These are phyloP conservation scores for Talaromyces borbonicus DNA, from an alignment of 495 filamentous ascomycete genomes.

Conservation along the genomic window DNA sequence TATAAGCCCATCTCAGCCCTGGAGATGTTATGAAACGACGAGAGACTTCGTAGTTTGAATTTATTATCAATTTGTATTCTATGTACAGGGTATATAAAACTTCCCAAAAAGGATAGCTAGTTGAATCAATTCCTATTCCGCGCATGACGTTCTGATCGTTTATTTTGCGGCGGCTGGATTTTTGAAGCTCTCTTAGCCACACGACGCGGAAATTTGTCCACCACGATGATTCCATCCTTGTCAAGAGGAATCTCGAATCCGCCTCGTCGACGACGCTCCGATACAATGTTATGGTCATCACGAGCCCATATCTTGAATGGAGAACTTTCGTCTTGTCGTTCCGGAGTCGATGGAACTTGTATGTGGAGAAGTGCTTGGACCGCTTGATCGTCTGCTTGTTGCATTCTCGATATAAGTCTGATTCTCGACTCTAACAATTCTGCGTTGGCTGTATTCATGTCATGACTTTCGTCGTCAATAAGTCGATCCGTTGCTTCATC, in stretches of 20 bases:
- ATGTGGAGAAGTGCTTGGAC: neutral
- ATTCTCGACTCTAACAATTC: neutral
- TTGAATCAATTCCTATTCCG: neutral
- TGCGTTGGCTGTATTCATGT: neutral
- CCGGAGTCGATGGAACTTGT: slow-evolving; percentile 6
- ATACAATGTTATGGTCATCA: slow-evolving; percentile 24
- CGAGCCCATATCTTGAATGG: slow-evolving; percentile 36
- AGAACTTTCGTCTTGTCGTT: slow-evolving; percentile 25
- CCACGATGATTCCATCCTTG: neutral
- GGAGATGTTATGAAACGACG: neutral
- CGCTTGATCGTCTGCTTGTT: neutral
- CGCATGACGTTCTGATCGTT: neutral
- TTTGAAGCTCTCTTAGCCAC: neutral
- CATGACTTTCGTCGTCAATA: neutral
- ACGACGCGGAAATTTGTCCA: neutral
- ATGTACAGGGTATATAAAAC: slow-evolving; percentile 3
- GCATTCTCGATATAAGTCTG: slow-evolving; percentile 1
- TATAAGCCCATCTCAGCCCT: no score
- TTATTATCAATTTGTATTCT: no score
- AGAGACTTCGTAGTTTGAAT: no score
- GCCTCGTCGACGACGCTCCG: slow-evolving; percentile 21
- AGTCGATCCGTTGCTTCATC: neutral
- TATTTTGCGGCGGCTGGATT: no score
- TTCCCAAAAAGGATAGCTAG: neutral
- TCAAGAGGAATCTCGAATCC: slow-evolving; percentile 9